Conservation (phyloP, 345 rosid species). For the Populus nigra region DNA sequence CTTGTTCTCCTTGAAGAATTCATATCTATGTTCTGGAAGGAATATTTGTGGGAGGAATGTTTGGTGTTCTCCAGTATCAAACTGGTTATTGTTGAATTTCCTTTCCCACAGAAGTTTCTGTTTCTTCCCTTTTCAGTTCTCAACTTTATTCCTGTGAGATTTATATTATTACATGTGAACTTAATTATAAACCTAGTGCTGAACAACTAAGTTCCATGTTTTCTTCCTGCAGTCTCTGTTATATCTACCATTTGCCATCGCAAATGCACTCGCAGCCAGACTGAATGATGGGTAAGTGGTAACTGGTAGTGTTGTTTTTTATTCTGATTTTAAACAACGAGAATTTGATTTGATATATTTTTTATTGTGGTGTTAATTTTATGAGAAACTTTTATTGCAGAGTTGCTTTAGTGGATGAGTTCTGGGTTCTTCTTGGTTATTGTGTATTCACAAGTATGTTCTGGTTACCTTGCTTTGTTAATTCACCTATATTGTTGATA, state of each 20-base stretch:
- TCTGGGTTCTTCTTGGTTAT: constrained; percentile 92
- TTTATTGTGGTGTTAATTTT: constrained; percentile 8
- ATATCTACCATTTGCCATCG: constrained; percentile 91
- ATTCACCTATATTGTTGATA: not conserved
- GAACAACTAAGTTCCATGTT: constrained; percentile 3
- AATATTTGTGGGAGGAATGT: not conserved
- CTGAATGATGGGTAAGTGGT: constrained; percentile 85
- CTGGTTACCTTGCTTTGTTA: not conserved
- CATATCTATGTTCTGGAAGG: not conserved
- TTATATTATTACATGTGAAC: not conserved
- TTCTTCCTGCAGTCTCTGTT: constrained; percentile 64
- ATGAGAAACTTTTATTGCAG: constrained; percentile 41
- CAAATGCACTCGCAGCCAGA: constrained; percentile 86
- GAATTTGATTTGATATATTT: not conserved
- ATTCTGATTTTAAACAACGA: not conserved
- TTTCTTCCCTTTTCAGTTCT: not conserved
- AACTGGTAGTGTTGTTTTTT: not conserved
- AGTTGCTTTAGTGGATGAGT: constrained; percentile 81
- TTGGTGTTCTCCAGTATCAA: not conserved
- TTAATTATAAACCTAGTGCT: constrained; percentile 3
- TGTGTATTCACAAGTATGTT: constrained; percentile 72
- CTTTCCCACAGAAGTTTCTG: not conserved
- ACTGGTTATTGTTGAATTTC: not conserved
- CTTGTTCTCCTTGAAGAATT: not conserved
- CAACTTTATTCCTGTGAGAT: not conserved